A percentile compares a stretch with the other conserved stretches of the same genome.
phyloP scores from a whole-genome alignment of 495 filamentous ascomycete species.

The Aspergillus taichungensis region DNA sequence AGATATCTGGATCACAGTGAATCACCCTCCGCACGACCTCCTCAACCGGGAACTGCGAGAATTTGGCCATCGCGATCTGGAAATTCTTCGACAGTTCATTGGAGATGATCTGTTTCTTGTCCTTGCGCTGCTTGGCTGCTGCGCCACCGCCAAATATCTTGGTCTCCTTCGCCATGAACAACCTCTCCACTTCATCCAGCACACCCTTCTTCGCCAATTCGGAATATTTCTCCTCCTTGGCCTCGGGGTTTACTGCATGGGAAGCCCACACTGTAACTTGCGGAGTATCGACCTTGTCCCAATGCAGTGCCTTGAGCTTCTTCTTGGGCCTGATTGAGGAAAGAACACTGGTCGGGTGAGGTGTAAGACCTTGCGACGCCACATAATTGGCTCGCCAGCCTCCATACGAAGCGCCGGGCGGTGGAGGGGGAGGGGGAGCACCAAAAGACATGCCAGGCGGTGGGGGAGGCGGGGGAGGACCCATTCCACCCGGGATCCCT shows the following conservation, averaged over 20 bases:
- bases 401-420: conserved; percentile 49
- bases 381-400: conserved; percentile 42
- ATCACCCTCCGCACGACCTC: conserved; percentile 88
- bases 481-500: conserved; percentile 17
- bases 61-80: conserved; percentile 88
- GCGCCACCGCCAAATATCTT: conserved; percentile 67
- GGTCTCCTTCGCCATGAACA: conserved; percentile 96
- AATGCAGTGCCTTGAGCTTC: conserved; percentile 98
- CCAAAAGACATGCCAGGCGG: conserved; percentile 34
- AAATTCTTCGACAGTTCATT: conserved; percentile 85
- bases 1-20: conserved; percentile 82
- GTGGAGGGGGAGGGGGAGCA: conserved; percentile 50
- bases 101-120: conserved; percentile 96
- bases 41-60: conserved; percentile 69
- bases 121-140: conserved; percentile 59
- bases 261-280: conserved; percentile 93
- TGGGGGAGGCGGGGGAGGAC: conserved; percentile 52
- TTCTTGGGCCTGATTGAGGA: conserved; percentile 87
- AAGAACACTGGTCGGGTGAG: conserved; percentile 43
- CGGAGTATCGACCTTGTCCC: conserved; percentile 95
- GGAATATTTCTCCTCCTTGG: conserved; percentile 88
- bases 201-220: conserved; percentile 90
- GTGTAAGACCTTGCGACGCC: conserved; percentile 33
- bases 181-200: conserved; percentile 90
- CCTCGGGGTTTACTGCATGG: conserved; percentile 70